Evolutionary conservation across 352 stramenopile species (phyloP), one percentile per base, ranked within the genome.

Genomic region (Phytophthora tentaculata): DNA sequence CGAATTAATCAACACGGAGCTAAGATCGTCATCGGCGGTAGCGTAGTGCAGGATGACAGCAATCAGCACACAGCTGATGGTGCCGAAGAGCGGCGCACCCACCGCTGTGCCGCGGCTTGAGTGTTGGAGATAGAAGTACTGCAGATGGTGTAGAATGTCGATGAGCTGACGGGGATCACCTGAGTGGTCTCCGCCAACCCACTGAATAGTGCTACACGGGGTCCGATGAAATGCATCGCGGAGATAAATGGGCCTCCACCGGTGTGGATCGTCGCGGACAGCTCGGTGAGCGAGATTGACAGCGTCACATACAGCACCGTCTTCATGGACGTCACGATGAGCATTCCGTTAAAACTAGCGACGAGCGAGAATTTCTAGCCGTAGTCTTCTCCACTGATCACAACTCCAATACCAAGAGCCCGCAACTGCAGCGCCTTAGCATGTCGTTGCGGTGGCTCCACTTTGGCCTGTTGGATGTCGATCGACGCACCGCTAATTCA

Each of bases 161-260:
- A 80, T 14, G 73, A 77, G 70, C 74, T 79, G 6, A 82, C 86
- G 13, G 81, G 64, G n/a, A 89, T 65, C 19, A 89, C 81, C 62
- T 89, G 88, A 50, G 88, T 63, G 9, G 64, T 77, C 48, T 89
- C 81, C 2, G 81, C 77, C 13, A 89, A 65, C 17, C 65, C 65
- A 44, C 65, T 73, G 65, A 73, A 73, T 48, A 73, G 68, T 0
- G 65, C 65, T 13, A 52, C 81, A 66, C 66, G 67, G 20, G 65
- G 73, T 10, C 81, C 81, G 12, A 89, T 82, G 7, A 71, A 74
- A 52, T 86, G 77, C 12, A 86, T 68, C 45, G 79, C 76, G 69
- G 88, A 88, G 23, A 86, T 68, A 73, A 86, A 89, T n/a, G 81
- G 81, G 1, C 81, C 81, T 56, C 81, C 81, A 26, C 81, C 81